phyloP scores from a whole-genome alignment of 192 early-diverging fungal species.

The Rhizophlyctis rosea region DNA sequence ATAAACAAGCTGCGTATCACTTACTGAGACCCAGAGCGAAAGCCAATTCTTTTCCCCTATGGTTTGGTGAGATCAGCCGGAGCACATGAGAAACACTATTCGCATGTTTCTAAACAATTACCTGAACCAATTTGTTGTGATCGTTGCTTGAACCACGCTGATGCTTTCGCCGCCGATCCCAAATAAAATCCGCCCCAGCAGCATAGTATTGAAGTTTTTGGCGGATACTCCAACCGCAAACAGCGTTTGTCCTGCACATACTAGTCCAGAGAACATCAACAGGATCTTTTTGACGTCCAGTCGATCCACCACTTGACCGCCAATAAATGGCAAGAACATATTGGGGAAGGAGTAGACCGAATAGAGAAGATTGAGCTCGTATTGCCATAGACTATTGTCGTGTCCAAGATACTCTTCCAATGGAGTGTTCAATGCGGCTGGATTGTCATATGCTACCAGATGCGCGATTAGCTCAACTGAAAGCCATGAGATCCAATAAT shows the following conservation, averaged over 20 bases:
- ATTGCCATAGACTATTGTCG: conserved; percentile 46
- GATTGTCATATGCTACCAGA: conserved; percentile 47
- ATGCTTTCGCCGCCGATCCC: conserved; percentile 53
- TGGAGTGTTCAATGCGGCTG: conserved; percentile 52
- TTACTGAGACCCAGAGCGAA: conserved; percentile 54
- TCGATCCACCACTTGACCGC: conserved; percentile 57
- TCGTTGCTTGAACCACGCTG: conserved; percentile 46
- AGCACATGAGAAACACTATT: conserved; percentile 4
- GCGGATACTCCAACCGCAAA: conserved; percentile 57
- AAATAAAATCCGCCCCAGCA: conserved; percentile 45
- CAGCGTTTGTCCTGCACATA: conserved; percentile 58
- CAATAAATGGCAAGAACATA: conserved; percentile 64
- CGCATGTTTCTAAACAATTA: conserved; percentile 4
- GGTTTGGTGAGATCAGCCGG: too few species aligned
- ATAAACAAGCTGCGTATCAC: conserved; percentile 6
- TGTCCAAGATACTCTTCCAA: conserved; percentile 45
- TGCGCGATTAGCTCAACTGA: not conserved
- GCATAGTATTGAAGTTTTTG: conserved; percentile 29
- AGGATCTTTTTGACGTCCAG: conserved; percentile 54
- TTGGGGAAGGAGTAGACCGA: conserved; percentile 64
- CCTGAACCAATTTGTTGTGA: conserved; percentile 47
- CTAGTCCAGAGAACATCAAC: conserved; percentile 46
- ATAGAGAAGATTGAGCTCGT: conserved; percentile 60
- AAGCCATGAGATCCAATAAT: not conserved
- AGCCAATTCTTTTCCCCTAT: conserved; percentile 43